Evolutionary conservation across 768 basidiomycete species (phyloP), one percentile per base, ranked within the genome.

Genomic region (Phaeotremella skinneri): DNA sequence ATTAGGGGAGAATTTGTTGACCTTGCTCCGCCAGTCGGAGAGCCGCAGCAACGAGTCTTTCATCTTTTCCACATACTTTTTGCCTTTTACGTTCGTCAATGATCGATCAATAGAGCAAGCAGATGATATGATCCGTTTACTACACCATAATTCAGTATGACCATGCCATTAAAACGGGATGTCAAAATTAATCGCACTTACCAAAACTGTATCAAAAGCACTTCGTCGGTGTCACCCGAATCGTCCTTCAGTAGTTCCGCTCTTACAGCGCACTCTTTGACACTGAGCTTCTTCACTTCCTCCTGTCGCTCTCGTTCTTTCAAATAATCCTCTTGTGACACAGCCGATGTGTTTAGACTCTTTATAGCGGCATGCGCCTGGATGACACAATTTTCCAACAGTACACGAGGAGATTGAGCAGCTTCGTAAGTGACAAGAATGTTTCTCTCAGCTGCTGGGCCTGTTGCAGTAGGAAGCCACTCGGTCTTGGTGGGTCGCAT

Each of bases 341-440:
- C 71, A 64, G 84, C 86, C 42, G 81, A 77, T 16, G 86, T 85
- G 73, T 90, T 87, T 42, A 93, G 77, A 5, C 91, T 89, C 74
- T 92, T 93, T 73, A 92, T 80, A 2, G 92, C 92, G 23, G 93
- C 91, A 59, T 88, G 85, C 2, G 92, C 91, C 78, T 97, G 93
- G 51, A 94, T 91, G 54, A 87, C 89, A 56, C 93, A 88, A 4
- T 85, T 87, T 76, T 97, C 93, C 52, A 97, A 81, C 29, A 96
- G 81, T 72, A 96, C 93, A 52, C 93, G 85, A 7, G 93, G 93
- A 7, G 90, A 87, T 2, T 90, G 84, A 55, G 88, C 88, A 48
- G 91, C 91, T 79, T 94, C 93, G 71, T 96, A 97, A 49, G 89
- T 76, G 58, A 93, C 86, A 25, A 57, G 37, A 27, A 55, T 34